Evolutionary conservation across 2,329 filamentous ascomycete genomes (phyloP), one percentile per base, ranked within the genome.

Genomic region (Immersiporthe knoxdaviesiana): DNA sequence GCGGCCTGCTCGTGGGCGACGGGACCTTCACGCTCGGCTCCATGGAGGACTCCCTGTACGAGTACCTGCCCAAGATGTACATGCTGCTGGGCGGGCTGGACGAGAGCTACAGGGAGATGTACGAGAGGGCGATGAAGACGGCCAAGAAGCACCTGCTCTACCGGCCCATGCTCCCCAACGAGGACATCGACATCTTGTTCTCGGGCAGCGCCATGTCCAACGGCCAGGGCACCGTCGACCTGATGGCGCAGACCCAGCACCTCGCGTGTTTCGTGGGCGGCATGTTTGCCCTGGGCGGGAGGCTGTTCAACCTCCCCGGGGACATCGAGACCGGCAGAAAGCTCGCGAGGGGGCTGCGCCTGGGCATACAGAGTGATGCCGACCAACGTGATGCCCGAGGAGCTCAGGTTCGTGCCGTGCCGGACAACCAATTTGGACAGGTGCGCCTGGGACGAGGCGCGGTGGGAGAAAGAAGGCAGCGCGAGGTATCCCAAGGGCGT

Each of bases 91-190:
- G 91, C 64, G 92, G 92, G 1, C 81, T 86, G 6, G 84, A 88
- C 61, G 78, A 82, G 1, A 84, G 88, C 71, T 94, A 94, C 77
- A 81, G 82, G 39, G 83, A 84, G 41, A 87, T 94, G 83, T 92
- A 93, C 74, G 80, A 85, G 65, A 81, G 81, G 58, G 86, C 90
- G 27, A 86, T 92, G 65, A 85, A 89, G 32, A 84, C 87, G 0
- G 86, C 87, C 2, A 86, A 85, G 68, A 82, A 88, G 64, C 80
- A 89, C 74, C 81, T 94, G 32, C 85, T 94, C 69, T 93, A 88
- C 79, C 85, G 87, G 0, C 92, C 92, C 0, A 88, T 92, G 82
- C 85, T 87, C 11, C 87, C 86, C 1, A 79, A 83, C 24, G 83
- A 87, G 63, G 80, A 83, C 6, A 44, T 62, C 41, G 84, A 92